Conservation (phyloP, 2,329 filamentous ascomycete species). For the Colletotrichum horii region DNA sequence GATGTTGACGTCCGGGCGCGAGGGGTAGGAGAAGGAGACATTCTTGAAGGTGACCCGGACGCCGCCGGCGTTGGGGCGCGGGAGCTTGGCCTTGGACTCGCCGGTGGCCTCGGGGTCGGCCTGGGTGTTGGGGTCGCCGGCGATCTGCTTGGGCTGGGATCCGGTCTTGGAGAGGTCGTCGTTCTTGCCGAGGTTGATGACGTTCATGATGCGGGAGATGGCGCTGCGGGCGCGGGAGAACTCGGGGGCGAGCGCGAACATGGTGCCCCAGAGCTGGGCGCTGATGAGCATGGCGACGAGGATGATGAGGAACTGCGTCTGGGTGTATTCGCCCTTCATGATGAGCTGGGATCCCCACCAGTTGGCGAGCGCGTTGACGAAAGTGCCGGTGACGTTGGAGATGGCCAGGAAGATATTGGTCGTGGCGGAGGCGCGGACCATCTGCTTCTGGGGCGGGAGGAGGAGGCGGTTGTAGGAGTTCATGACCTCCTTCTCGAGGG, state of each 20-base stretch:
- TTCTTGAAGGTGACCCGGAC: constrained; percentile 55
- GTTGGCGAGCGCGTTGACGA: constrained; percentile 68
- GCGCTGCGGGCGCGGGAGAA: constrained; percentile 62
- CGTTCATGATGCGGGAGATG: constrained; percentile 48
- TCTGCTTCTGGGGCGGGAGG: constrained; percentile 22
- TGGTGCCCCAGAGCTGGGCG: constrained; percentile 66
- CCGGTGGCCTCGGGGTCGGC: constrained; percentile 50
- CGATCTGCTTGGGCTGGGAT: constrained; percentile 19
- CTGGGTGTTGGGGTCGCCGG: constrained; percentile 42
- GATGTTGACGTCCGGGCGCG: constrained; percentile 59
- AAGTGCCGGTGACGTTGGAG: constrained; percentile 55
- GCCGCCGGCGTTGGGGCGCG: constrained; percentile 25
- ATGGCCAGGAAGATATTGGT: constrained; percentile 53
- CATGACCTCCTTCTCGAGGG: constrained; percentile 32
- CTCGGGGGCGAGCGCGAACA: constrained; percentile 70
- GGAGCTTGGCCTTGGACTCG: constrained; percentile 24
- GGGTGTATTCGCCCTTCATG: constrained; percentile 58
- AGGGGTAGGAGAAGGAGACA: constrained; percentile 66
- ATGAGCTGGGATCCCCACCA: constrained; percentile 72
- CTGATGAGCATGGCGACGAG: constrained; percentile 66
- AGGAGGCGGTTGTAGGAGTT: constrained; percentile 38
- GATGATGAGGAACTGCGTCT: constrained; percentile 67
- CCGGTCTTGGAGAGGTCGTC: constrained; percentile 31
- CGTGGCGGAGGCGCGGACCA: constrained; percentile 27
- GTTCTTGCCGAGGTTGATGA: constrained; percentile 32